Base-by-base conservation (phyloP, 2,329 filamentous ascomycete species). In the Aspergillus fumigatus region DNA sequence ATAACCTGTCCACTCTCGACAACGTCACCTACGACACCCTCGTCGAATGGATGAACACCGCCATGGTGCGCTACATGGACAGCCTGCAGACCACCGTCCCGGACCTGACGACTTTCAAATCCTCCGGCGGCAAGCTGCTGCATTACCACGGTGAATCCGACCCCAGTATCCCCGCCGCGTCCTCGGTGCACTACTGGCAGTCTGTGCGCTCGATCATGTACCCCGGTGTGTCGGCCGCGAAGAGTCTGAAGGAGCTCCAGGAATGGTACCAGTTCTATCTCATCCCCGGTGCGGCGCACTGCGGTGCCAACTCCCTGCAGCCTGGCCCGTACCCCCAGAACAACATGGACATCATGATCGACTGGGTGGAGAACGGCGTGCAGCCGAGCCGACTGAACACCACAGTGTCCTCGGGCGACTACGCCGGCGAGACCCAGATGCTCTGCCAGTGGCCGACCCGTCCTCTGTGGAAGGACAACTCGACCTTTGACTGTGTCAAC, bases 91-190 rank as follows among this genome's bases (percentile, higher is more conserved):
- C 81, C 8, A 83, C 78, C 1, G 64, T 77, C 25, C 79, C 81
- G 0, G 82, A 85, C 60, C 72, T 85, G 0, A 80, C 77, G 0
- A 60, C 71, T 8, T 84, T 84, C 73, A 71, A 79, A 32, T 55
- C 71, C 2, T 62, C 73, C 0, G 82, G 82, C 25, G 82, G 80
- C 52, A 85, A 85, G 68, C 68, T 85, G 3, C 70, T 86, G 10
- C 82, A 84, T 67, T 83, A 78, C 72, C 82, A 85, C 68, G 82
- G 82, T 52, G 82, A 85, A 67, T 79, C 78, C 0, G 83, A 85
- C 66, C 67, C 74, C 14, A 77, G 74, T 6, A 73, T 86, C 58
- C 82, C 82, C 1, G 67, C 82, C 1, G 80, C 74, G 4, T 82
- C 80, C 0, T 83, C 81, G 0, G 77, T 83, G 1, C 80, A 77